Base-by-base conservation (phyloP, 371 early-diverging fungal species). In the Blakeslea trispora region DNA sequence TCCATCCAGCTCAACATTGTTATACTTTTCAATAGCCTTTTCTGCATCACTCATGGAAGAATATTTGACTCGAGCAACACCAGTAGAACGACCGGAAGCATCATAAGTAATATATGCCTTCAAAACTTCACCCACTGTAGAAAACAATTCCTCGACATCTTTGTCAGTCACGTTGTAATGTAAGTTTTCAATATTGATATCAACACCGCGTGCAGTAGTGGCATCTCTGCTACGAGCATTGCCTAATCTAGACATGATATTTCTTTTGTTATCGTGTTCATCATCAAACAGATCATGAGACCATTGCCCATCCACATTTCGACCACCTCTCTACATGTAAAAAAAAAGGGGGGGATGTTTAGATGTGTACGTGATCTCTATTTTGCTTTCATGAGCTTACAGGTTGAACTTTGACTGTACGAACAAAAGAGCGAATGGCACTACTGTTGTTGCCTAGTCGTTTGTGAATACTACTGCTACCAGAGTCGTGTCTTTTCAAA, bases 41-140 rank as follows among this genome's bases (percentile, higher is more conserved):
- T 71, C 61, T 1, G 79, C 72, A 51, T 71, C 74, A 15, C 49
- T 50, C 11, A 32, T 24, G 0, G 59, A 50, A 34, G 43, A 32
- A 52, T 70, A 79, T 48, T 45, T 58, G 10, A 79, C 50, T 18
- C 47, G 53, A 10, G 74, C 79, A 21, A 45, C 41, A 45, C 79
- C 79, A 1, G 70, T 79, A 2, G 79, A 79, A 13, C 79, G 65
- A 19, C 79, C 79, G 1, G 75, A 71, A 3, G 53, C 58, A 63
- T 79, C 79, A 59, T 68, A 75, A 1, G 50, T 45, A 14, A 75
- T 53, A n/a, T 59, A 50, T 6, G 72, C 64, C 17, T 57, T 71
- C 39, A 62, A 50, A 1, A 73, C 69, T 24, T 63, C 60, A 10
- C 71, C 75, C n/a, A 78, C 71, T 34, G 69, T 64, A 31, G 59